Evolutionary conservation across 2,329 filamentous ascomycete genomes (phyloP).

Genomic region (Capronia epimyces): DNA sequence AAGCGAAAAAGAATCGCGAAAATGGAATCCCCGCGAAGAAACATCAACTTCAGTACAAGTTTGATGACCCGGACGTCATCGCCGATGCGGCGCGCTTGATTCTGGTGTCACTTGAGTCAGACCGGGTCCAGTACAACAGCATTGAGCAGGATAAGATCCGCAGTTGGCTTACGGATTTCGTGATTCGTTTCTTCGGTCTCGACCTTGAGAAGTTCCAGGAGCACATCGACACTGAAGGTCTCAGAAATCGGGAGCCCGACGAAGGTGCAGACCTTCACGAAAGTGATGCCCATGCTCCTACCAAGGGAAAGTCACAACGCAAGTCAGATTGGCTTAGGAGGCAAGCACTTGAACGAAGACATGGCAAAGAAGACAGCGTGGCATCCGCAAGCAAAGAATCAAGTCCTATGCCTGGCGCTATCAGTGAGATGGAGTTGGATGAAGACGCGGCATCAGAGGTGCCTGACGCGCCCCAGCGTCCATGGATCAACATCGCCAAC

Average conservation of each 20-base stretch:
- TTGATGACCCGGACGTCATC: slow-evolving; percentile 65
- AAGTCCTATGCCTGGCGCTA: slow-evolving; percentile 52
- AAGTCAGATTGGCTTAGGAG: slow-evolving; percentile 73
- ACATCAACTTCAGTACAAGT: slow-evolving; percentile 70
- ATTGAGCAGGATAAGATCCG: slow-evolving; percentile 66
- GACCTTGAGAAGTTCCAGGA: slow-evolving; percentile 64
- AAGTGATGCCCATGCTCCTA: slow-evolving; percentile 65
- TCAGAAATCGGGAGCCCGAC: slow-evolving; percentile 70
- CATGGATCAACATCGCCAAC: slow-evolving; percentile 53
- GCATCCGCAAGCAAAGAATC: slow-evolving; percentile 77
- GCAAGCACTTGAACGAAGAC: slow-evolving; percentile 74
- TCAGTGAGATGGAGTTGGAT: slow-evolving; percentile 43
- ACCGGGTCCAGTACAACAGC: slow-evolving; percentile 47
- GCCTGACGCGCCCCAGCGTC: slow-evolving; percentile 30
- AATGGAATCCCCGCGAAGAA: slow-evolving; percentile 56
- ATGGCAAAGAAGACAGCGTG: slow-evolving; percentile 75
- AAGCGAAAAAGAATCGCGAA: slow-evolving; percentile 69
- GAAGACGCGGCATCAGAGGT: slow-evolving; percentile 63
- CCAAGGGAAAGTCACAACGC: slow-evolving; percentile 66
- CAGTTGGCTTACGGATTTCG: slow-evolving; percentile 70
- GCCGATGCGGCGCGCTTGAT: slow-evolving; percentile 47
- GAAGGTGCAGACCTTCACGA: slow-evolving; percentile 60
- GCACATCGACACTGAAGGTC: slow-evolving; percentile 51
- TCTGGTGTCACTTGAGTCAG: slow-evolving; percentile 47
- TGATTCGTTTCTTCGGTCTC: slow-evolving; percentile 71